phyloP scores from a whole-genome alignment of 352 stramenopile species.

The Pythium scleroteichum region DNA sequence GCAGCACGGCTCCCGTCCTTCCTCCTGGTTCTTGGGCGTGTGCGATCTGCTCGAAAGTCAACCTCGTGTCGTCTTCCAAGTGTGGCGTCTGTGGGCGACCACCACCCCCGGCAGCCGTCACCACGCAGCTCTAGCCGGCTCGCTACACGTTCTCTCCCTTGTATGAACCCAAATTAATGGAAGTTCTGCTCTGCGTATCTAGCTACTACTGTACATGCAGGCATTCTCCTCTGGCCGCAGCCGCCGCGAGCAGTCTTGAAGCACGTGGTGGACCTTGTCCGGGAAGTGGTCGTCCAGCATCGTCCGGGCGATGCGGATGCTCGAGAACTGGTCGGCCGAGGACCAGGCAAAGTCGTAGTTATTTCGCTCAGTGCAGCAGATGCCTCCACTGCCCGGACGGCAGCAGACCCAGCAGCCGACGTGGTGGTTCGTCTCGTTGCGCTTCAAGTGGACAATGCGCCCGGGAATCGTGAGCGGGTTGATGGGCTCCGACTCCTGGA shows the following conservation, averaged over 20 bases:
- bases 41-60: slow-evolving; percentile 72
- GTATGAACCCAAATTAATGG: slow-evolving; percentile 2
- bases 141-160: neutral
- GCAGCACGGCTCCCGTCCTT: neutral
- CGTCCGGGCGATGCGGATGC: slow-evolving; percentile 77
- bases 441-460: slow-evolving; percentile 74
- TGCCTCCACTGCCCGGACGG: slow-evolving; percentile 63
- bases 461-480: slow-evolving; percentile 79
- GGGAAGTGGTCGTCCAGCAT: slow-evolving; percentile 90
- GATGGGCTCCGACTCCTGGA: slow-evolving; percentile 80
- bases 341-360: slow-evolving; percentile 83
- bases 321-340: slow-evolving; percentile 55
- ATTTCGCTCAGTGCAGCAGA: slow-evolving; percentile 82
- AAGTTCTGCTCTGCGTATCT: neutral
- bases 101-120: slow-evolving; percentile 32
- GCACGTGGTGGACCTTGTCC: slow-evolving; percentile 86
- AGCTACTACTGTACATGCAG: slow-evolving; percentile 36
- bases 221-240: slow-evolving; percentile 35
- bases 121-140: slow-evolving; percentile 23
- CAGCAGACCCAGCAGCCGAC: slow-evolving; percentile 84
- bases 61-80: slow-evolving; percentile 42
- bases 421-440: slow-evolving; percentile 34
- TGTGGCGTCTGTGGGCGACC: slow-evolving; percentile 74
- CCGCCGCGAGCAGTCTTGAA: slow-evolving; percentile 69
- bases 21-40: slow-evolving; percentile 55